Evolutionary conservation across 1,139 yeast genomes (phyloP).

Genomic region (Arxiozyma heterogenica): DNA sequence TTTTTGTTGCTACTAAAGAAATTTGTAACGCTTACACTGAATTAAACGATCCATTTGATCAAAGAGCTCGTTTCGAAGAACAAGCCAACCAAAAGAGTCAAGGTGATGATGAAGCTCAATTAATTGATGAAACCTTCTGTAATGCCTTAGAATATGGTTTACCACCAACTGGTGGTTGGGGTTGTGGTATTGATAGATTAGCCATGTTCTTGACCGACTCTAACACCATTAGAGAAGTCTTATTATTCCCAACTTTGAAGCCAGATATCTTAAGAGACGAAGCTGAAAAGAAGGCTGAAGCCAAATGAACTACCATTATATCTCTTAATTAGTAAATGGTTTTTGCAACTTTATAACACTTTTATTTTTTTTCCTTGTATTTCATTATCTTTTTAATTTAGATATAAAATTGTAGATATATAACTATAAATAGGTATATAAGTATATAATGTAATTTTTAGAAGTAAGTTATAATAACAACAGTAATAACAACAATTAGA

Average conservation of each 20-base stretch:
- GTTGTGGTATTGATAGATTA: conserved; percentile 96
- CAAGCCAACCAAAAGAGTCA: conserved; percentile 98
- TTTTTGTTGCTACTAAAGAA: conserved; percentile 96
- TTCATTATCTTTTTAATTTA: background rate
- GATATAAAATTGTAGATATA: conserved; percentile 1
- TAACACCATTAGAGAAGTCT: conserved; percentile 94
- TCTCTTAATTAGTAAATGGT: background rate
- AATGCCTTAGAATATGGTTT: conserved; percentile 96
- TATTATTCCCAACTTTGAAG: conserved; percentile 96
- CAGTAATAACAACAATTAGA: too few species aligned
- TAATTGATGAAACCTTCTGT: conserved; percentile 93
- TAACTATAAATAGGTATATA: background rate
- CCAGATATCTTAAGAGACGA: conserved; percentile 53
- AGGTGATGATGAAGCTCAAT: conserved; percentile 98
- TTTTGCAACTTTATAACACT: background rate
- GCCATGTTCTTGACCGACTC: conserved; percentile 97
- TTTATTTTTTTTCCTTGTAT: background rate
- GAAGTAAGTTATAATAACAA: background rate
- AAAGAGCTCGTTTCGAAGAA: conserved; percentile 94
- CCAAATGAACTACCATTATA: background rate
- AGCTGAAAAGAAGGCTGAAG: conserved; percentile 18
- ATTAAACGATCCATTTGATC: conserved; percentile 97
- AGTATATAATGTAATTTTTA: background rate
- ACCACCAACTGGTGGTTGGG: conserved; percentile 99
- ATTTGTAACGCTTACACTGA: conserved; percentile 98